Percentiles rank a stretch among this genome's conserved stretches.
Evolutionary conservation across 2,329 filamentous ascomycete genomes (phyloP).

Genomic region (Pleurostoma richardsiae): DNA sequence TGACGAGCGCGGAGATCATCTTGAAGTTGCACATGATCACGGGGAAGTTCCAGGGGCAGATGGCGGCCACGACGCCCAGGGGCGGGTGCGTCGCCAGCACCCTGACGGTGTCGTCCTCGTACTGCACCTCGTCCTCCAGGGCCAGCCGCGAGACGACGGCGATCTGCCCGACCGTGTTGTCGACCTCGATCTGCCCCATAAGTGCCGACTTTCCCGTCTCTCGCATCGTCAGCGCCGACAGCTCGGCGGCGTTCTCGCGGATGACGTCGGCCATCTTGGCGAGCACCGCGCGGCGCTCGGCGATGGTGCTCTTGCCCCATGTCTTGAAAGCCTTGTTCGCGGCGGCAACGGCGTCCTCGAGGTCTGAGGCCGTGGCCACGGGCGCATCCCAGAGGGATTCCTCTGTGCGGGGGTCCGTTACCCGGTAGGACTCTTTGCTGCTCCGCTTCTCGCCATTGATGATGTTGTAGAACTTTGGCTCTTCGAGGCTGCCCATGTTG

Average conservation of each 20-base stretch:
- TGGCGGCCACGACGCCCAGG: slow-evolving; percentile 46
- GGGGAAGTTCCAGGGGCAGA: slow-evolving; percentile 58
- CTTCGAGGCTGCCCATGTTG: slow-evolving; percentile 6
- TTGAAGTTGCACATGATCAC: slow-evolving; percentile 43
- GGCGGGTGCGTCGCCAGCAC: slow-evolving; percentile 38
- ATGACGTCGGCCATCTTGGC: slow-evolving; percentile 33
- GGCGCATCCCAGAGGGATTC: slow-evolving; percentile 39
- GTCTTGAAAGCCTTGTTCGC: slow-evolving; percentile 38
- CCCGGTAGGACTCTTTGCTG: slow-evolving; percentile 25
- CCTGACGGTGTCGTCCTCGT: slow-evolving; percentile 35
- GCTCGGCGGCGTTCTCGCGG: slow-evolving; percentile 30
- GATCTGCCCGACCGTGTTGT: slow-evolving; percentile 28
- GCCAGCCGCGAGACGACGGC: slow-evolving; percentile 28
- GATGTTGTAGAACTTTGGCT: slow-evolving; percentile 33
- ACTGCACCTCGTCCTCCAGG: slow-evolving; percentile 39
- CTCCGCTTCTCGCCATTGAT: slow-evolving; percentile 34
- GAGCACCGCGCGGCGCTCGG: slow-evolving; percentile 34
- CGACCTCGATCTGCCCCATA: slow-evolving; percentile 31
- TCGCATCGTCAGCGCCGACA: slow-evolving; percentile 37
- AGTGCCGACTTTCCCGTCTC: slow-evolving; percentile 47
- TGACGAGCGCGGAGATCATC: slow-evolving; percentile 40
- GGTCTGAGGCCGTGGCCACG: slow-evolving; percentile 30
- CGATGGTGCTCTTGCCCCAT: slow-evolving; percentile 38
- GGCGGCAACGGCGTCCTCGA: slow-evolving; percentile 38
- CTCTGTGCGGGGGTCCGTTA: slow-evolving; percentile 39